A percentile compares a stretch with the other conserved stretches of the same genome.
Conservation (phyloP, 2,329 filamentous ascomycete genomes). For the Westerdykella ornata region DNA sequence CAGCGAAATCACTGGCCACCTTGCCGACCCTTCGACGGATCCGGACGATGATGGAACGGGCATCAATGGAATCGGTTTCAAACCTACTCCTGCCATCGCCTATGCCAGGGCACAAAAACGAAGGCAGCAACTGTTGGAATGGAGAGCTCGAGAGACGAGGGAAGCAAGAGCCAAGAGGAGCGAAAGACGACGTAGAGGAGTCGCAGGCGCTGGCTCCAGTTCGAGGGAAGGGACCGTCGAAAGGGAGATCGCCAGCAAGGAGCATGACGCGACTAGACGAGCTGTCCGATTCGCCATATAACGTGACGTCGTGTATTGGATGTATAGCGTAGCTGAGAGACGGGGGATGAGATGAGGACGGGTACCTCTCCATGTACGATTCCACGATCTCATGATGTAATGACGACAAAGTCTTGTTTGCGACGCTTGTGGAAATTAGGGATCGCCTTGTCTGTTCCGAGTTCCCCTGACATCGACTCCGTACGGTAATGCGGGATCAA, state of each 20-base stretch:
- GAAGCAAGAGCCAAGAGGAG: slow-evolving; percentile 54
- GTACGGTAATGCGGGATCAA: background rate
- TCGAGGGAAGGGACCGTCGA: slow-evolving; percentile 27
- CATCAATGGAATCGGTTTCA: slow-evolving; percentile 58
- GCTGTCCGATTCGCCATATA: slow-evolving; percentile 31
- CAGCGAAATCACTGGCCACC: slow-evolving; percentile 56
- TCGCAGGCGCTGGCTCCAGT: slow-evolving; percentile 15
- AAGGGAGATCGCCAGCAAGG: slow-evolving; percentile 12
- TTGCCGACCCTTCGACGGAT: slow-evolving; percentile 44
- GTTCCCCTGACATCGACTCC: background rate
- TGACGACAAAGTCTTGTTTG: background rate
- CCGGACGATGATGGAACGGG: slow-evolving; percentile 57
- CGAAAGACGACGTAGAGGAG: slow-evolving; percentile 42
- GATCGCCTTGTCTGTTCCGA: background rate
- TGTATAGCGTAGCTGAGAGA: background rate
- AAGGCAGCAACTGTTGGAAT: slow-evolving; percentile 54
- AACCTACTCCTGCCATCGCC: slow-evolving; percentile 54
- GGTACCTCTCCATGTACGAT: slow-evolving; percentile 6
- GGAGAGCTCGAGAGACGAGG: slow-evolving; percentile 52
- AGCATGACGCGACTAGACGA: slow-evolving; percentile 11
- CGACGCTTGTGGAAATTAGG: background rate
- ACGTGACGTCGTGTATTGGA: background rate
- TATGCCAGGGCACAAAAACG: slow-evolving; percentile 51
- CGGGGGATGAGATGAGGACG: background rate
- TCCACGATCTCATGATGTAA: slow-evolving; percentile 9